Base-by-base conservation (phyloP, 805 yeast species). In the Kluyveromyces siamensis region DNA sequence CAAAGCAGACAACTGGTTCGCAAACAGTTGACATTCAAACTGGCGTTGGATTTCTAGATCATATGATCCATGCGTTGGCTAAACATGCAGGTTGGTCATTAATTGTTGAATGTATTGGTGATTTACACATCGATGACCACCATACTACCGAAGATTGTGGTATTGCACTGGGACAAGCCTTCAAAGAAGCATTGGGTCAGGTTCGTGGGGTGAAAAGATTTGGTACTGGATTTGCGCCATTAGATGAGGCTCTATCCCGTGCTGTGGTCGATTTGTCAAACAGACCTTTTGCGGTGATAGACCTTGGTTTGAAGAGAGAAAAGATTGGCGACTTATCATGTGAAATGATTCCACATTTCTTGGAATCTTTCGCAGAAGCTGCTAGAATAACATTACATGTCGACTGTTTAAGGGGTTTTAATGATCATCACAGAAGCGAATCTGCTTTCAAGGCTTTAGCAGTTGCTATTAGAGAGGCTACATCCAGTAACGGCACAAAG, bases 261-360 rank as follows among this genome's bases (percentile, higher is more conserved):
- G 96, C 97, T 0, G 99, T 93, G n/a, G 88, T 93, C 9, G 99
- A 93, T 61, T 72, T 93, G 51, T 87, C 96, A 16, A 89, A 89
- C 66, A 77, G 99, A 57, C 98, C 99, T 2, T 90, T 70, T 67
- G 95, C 96, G 0, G 93, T 87, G 16, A 74, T 89, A 38, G 96
- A 93, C 37, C 73, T 93, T 51, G 96, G 96, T 0, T 75, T 93
- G 61, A 85, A 84, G 67, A 77, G 99, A 55, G 99, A 93, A 65
- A 89, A 84, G 65, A 81, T 93, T 57, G 99, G 99, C 47, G 95
- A 87, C 60, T 74, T 93, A 46, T 80, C 89, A 37, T 80, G 93
- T 60, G 99, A 93, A 70, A 93, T 93, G 99, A 84, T 93, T 54
- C 97, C 97, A n/a, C 99, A 93, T 66, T 90, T 93, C 44, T 65